Evolutionary conservation across 2,329 filamentous ascomycete species (phyloP), one percentile per base, ranked within the genome.

Genomic region (Dothideomycetidae sp.): DNA sequence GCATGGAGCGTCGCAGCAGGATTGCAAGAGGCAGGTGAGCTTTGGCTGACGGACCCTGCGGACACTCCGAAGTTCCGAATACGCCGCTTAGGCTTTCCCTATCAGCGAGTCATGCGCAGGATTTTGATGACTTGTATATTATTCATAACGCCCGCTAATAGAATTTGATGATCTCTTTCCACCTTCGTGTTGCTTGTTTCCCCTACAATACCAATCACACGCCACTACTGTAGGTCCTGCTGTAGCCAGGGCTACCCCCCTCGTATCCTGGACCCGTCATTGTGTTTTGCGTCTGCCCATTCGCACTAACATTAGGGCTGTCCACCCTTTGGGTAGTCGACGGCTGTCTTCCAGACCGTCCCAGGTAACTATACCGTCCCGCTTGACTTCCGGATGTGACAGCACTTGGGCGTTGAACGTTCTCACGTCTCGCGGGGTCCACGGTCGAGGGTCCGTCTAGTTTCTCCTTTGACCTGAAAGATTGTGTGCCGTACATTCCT

Each of bases 401-500:
- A 15, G 42, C 42, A 16, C 15, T 18, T 3, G 42, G 42, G 23
- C 42, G 41, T 18, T 37, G 42, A 3, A 41, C 36, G 19, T 37
- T n/a, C n/a, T n/a, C n/a, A n/a, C n/a, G n/a, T n/a, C n/a, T n/a
- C n/a, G n/a, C n/a, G n/a, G n/a, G n/a, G n/a, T n/a, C n/a, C n/a
- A n/a, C n/a, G n/a, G n/a, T n/a, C n/a, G n/a, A n/a, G n/a, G n/a
- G n/a, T n/a, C n/a, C n/a, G n/a, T n/a, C n/a, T n/a, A 33, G 12
- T n/a, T 40, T 36, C 29, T 40, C 39, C 17, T 34, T 37, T 7
- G 37, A 37, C 3, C 32, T 23, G 12, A 44, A 33, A 39, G 43
- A 48, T 2, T 36, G 32, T 2, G 42, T 46, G n/a, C 46, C 46
- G 26, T 48, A 48, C 46, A 48, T 45, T 14, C 32, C 34, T 7